Base-by-base conservation (phyloP, 306 rosid genomes). In the Lithocarpus polystachyus region DNA sequence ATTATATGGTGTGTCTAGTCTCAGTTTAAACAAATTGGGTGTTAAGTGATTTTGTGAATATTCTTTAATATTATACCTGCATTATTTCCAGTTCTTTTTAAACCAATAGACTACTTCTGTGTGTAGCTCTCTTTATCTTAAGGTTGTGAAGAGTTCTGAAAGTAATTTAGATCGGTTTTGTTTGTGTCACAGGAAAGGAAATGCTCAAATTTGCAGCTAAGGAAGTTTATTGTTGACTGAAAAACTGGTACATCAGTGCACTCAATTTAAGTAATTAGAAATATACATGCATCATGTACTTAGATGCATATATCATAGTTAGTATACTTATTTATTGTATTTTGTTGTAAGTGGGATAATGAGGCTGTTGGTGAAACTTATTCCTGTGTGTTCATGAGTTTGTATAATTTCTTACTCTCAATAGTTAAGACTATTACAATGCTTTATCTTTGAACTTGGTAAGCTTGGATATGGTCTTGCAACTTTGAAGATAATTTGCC, bases 161-260 rank as follows among this genome's bases (percentile, higher is more conserved):
- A 28, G 2, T 64, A 4, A 13, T 26, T 4, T 40, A 29, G 31
- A 68, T 48, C n/a, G 40, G 4, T 61, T 73, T 64, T 83, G 55
- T 84, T 79, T 17, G 53, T 78, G 85, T 60, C 15, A 17, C 91
- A 86, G 91, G 82, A 54, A 82, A 76, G 67, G 84, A 73, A 59
- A 79, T 65, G 74, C 55, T 80, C 52, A 76, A 48, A 83, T 35
- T 80, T 89, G 3, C 82, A 59, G 70, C 77, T 71, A 53, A 78
- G 84, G 75, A 84, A 81, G 80, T 87, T 75, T 75, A 71, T 75
- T 51, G 79, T 88, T 76, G 86, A 89, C 78, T 84, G 77, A 77
- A 72, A 51, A 70, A 48, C 68, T 69, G 40, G 77, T 77, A 62
- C 70, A 28, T 69, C 72, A 57, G 61, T 53, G 56, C 40, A 7